Base-by-base conservation (phyloP, 306 rosid genomes). In the Lathyrus tuberosus region DNA sequence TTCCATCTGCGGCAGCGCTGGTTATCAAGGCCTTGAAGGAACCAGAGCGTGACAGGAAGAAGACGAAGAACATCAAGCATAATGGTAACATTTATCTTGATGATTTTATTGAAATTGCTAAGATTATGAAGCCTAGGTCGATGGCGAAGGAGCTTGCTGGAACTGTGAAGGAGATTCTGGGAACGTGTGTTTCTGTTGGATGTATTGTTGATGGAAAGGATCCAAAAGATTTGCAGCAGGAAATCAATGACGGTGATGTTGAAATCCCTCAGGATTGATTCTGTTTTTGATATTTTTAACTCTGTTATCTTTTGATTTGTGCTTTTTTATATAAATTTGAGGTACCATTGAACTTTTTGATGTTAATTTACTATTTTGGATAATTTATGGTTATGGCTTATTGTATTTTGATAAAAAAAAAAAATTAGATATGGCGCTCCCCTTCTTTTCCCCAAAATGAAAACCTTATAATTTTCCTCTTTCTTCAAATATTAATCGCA, bases 91-190 rank as follows among this genome's bases (percentile, higher is more conserved):
- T 92, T 11, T 78, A 91, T 0, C 88, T 92, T 0, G 98, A 92
- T 17, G 98, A 92, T n/a, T 96, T 92, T 42, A 80, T 92, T 60
- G 98, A 92, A 87, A 89, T 92, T 3, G 98, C 98, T 0, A 89
- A 70, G 85, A 30, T 85, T 6, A 92, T 92, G 98, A 76, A 28
- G 70, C 81, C 84, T 1, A 78, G 98, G 49, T 92, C 98, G 0
- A 92, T 92, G 92, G 98, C 98, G 0, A 92, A 92, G 81, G 96
- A 92, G 5, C 84, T 92, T 13, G 5, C 74, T 0, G 98, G 96
- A 0, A 71, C 89, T 1, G 84, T 92, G 2, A 92, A 92, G 86
- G 98, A 92, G 84, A 92, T 92, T 2, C 84, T 89, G 0, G 96
- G 95, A 0, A 92, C 98, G 0, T 92, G 98, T 56, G 98, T 92